Base-by-base conservation (phyloP, 345 rosid genomes). In the Hibiscus syriacus region DNA sequence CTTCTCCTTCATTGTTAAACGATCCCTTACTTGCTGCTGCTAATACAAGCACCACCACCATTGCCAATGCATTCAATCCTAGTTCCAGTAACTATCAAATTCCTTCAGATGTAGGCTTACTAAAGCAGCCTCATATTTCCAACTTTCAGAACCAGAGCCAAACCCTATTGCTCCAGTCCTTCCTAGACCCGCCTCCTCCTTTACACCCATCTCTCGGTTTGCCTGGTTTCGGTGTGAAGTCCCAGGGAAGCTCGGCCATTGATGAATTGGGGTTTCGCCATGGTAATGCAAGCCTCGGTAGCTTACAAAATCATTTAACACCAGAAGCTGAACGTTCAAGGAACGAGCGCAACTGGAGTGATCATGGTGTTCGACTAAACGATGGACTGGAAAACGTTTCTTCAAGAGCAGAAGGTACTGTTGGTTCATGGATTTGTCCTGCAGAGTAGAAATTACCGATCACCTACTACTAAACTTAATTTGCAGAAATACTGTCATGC, bases 381-480 rank as follows among this genome's bases (percentile, higher is more conserved):
- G 76, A 59, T 13, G 50, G 71, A 55, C 74, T 78, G 67, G 93
- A 77, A 68, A 84, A 74, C 62, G 80, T 78, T 71, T 73, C 85
- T 61, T 72, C 84, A 26, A 79, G 78, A 29, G 72, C 70, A 49
- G 78, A 80, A 75, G 87, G 79, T 69, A 72, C 86, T 4, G 84
- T 87, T 53, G 96, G 87, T 74, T 80, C 91, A 1, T 92, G 98
- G 98, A 83, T 83, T 73, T 84, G 80, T 79, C 93, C 87, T 66
- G 74, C 87, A 45, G 92, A 87, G 52, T 85, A 79, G 69, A 25
- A 50, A 59, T 22, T 49, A 14, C 16, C 10, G 14, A 59, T 50
- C 5, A 36, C 14, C 45, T n/a, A 60, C n/a, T n/a, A n/a, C 22
- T 25, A 63, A 39, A 62, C 32, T 14, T 41, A 1, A 38, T 43